Base-by-base conservation (phyloP, 495 filamentous ascomycete species). In the Xylaria intraflava region DNA sequence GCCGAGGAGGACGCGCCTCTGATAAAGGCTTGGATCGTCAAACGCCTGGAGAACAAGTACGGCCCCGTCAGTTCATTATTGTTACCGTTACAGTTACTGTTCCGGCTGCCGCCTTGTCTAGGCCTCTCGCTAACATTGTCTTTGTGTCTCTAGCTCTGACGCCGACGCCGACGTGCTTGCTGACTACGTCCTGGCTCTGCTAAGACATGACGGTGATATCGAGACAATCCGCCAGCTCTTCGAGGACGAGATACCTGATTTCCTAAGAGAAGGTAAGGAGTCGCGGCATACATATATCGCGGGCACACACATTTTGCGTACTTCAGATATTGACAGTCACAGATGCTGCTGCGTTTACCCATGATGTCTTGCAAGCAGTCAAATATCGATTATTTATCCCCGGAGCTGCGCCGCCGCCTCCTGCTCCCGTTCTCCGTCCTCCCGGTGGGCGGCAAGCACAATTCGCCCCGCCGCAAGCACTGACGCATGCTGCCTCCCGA, bases 161-260 rank as follows among this genome's bases (percentile, higher is more conserved):
- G 93, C 91, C 43, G 93, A 98, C 67, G 84, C 89, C 26, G 90
- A 96, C 62, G 89, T 98, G 3, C 85, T 98, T 14, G 91, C 90
- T 27, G 93, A 98, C 64, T 98, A 96, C 64, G 88, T 98, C 0
- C 74, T 96, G 27, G 92, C 92, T n/a, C 81, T 98, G 9, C 75
- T 96, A 29, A 82, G 82, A 50, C 83, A 88, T 48, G 89, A 96
- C 60, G 87, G 87, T 55, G 78, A 83, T 19, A 79, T 81, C n/a
- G 79, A 85, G 4, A 77, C 84, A 46, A 84, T 95, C 31, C 82
- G 84, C 62, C 76, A 80, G 62, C 80, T 85, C 17, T 92, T 86
- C 51, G 79, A 88, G 58, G 80, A 83, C 40, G 87, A 90, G 60
- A 78, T 97, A 41, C 83, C 88, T 20, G 91, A 96, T 64, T 97